phyloP scores from a whole-genome alignment of 805 yeast genomes.

The Priceomyces medius region DNA sequence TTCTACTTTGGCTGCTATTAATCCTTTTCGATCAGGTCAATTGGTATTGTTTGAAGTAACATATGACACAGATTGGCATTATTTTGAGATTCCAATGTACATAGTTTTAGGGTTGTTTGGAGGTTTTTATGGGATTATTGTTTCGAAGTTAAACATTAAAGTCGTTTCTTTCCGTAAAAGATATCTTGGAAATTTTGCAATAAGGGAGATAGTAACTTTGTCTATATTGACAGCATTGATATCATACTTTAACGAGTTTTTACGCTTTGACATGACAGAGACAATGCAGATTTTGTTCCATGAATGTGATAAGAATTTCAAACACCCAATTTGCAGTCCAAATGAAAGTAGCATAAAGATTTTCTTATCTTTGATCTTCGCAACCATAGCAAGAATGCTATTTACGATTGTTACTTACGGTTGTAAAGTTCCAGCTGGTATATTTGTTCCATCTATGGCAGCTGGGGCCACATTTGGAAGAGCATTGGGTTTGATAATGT shows the following conservation, averaged over 20 bases:
- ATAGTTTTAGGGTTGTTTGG: constrained; percentile 84
- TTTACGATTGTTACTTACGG: constrained; percentile 87
- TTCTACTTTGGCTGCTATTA: constrained; percentile 70
- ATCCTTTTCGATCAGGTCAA: constrained; percentile 95
- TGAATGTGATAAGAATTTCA: constrained; percentile 62
- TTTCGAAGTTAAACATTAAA: constrained; percentile 70
- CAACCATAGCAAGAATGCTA: constrained; percentile 67
- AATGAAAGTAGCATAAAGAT: constrained; percentile 29
- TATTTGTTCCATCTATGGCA: constrained; percentile 95
- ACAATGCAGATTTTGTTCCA: constrained; percentile 87
- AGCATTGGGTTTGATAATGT: constrained; percentile 73
- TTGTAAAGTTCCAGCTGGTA: constrained; percentile 95
- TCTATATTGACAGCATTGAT: constrained; percentile 70
- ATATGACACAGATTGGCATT: constrained; percentile 84
- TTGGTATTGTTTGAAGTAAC: constrained; percentile 89
- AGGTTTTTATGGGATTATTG: constrained; percentile 81
- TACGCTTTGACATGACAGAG: constrained; percentile 90
- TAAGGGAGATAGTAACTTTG: constrained; percentile 69
- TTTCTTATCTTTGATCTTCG: constrained; percentile 57
- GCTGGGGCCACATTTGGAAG: constrained; percentile 95
- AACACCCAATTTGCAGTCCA: constrained; percentile 39
- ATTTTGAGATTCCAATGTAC: constrained; percentile 79
- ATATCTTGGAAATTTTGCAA: constrained; percentile 55
- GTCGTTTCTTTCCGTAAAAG: constrained; percentile 76
- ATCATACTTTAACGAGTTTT: constrained; percentile 80